Evolutionary conservation across 306 rosid genomes (phyloP).

Genomic region (Fagus crenata): DNA sequence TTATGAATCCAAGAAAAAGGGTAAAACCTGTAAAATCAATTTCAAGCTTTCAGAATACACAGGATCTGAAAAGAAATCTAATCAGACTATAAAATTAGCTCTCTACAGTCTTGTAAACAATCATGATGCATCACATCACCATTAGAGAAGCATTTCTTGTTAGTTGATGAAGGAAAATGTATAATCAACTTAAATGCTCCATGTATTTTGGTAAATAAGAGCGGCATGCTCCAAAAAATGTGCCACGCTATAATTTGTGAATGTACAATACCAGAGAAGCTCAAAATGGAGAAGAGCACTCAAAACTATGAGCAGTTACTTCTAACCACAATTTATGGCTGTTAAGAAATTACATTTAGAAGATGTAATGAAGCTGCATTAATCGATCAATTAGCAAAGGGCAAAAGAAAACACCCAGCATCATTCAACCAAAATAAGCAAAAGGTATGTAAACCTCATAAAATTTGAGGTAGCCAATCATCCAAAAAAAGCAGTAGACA

Average conservation of each 20-base stretch:
- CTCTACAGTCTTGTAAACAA: background rate
- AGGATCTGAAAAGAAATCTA: background rate
- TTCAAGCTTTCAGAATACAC: slow-evolving; percentile 9
- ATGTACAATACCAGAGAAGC: background rate
- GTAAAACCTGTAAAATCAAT: slow-evolving; percentile 63
- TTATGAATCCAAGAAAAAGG: slow-evolving; percentile 71
- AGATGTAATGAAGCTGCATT: background rate
- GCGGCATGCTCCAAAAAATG: background rate
- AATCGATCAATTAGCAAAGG: background rate
- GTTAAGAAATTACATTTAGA: background rate
- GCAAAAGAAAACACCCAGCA: background rate
- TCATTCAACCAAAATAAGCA: background rate
- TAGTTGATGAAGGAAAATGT: background rate
- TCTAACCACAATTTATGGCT: background rate
- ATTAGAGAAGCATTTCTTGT: background rate
- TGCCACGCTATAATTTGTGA: background rate
- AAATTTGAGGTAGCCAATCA: background rate
- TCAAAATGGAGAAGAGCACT: background rate
- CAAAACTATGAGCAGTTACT: background rate
- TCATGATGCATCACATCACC: background rate
- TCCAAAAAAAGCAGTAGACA: background rate
- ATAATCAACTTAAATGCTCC: background rate
- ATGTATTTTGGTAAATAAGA: background rate
- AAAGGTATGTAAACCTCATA: background rate
- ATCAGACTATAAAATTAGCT: background rate